Evolutionary conservation across 2,329 filamentous ascomycete genomes (phyloP).

Genomic region (Ceratocystiopsis sp.): DNA sequence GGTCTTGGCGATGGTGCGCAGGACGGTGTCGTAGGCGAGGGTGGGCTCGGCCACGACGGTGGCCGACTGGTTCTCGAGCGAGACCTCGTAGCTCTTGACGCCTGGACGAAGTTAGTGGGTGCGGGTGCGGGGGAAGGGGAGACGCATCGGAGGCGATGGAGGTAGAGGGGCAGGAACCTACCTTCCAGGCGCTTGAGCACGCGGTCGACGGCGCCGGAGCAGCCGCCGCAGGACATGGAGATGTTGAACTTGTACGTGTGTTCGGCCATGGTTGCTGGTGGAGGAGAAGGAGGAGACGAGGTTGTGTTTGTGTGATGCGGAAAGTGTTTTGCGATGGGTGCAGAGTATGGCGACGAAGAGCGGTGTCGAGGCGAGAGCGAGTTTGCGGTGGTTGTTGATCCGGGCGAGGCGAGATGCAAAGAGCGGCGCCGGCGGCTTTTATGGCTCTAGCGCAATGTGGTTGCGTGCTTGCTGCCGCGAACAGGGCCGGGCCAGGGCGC

Average conservation of each 20-base stretch:
- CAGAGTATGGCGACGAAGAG: too few relatives aligned
- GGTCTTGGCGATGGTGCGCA: constrained; percentile 84
- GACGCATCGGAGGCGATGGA: too few relatives aligned
- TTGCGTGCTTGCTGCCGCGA: too few relatives aligned
- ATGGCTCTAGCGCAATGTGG: too few relatives aligned
- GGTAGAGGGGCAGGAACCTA: constrained; percentile 27
- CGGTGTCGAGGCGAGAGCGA: too few relatives aligned
- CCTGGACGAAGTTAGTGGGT: constrained; percentile 31
- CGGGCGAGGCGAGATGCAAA: too few relatives aligned
- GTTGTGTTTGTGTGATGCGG: too few relatives aligned
- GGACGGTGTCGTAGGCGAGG: constrained; percentile 63
- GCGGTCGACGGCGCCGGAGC: constrained; percentile 83
- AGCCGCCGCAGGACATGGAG: constrained; percentile 87
- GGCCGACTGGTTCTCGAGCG: constrained; percentile 71
- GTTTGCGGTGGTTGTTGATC: too few relatives aligned
- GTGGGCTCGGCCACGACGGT: constrained; percentile 52
- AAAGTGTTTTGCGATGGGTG: too few relatives aligned
- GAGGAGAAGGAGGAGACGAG: background rate
- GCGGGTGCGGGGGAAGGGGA: constrained; percentile 1
- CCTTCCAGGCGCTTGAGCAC: constrained; percentile 86
- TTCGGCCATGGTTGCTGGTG: constrained; percentile 43
- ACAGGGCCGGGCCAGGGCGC: too few relatives aligned
- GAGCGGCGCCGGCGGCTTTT: too few relatives aligned
- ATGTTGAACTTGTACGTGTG: constrained; percentile 95
- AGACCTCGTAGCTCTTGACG: constrained; percentile 73